Conservation (phyloP, 2,329 filamentous ascomycete genomes). For the Macrophomina pseudophaseolina region DNA sequence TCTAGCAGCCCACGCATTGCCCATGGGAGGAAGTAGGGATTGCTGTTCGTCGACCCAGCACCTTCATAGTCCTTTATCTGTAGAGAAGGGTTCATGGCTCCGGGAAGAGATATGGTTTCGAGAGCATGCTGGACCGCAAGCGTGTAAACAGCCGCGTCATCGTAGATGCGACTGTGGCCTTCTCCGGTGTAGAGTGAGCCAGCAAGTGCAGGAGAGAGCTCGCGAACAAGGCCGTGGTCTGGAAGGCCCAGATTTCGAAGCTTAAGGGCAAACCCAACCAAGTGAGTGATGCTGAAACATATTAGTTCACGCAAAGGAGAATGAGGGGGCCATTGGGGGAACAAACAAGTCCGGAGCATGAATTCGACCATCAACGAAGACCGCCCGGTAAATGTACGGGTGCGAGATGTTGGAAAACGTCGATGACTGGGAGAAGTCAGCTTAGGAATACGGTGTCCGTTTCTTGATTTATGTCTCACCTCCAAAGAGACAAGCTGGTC, state of each 20-base stretch:
- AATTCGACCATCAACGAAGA: conserved; percentile 90
- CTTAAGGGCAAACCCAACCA: conserved; percentile 92
- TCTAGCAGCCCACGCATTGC: conserved; percentile 93
- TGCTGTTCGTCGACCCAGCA: conserved; percentile 55
- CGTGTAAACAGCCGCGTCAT: conserved; percentile 84
- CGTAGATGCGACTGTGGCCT: conserved; percentile 91
- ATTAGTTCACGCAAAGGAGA: neutral
- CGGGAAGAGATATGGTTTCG: conserved; percentile 50
- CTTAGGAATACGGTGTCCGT: neutral
- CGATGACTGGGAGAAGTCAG: conserved; percentile 63
- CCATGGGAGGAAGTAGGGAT: conserved; percentile 92
- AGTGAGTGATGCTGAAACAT: conserved; percentile 67
- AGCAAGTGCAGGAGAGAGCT: conserved; percentile 85
- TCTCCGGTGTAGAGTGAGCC: conserved; percentile 91
- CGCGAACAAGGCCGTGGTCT: conserved; percentile 90
- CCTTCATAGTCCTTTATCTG: conserved; percentile 41
- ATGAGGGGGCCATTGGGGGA: conserved; percentile 1
- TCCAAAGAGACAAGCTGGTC: conserved; percentile 95
- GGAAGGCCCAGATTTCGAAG: conserved; percentile 90
- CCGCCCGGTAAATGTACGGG: conserved; percentile 92
- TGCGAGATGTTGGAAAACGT: conserved; percentile 85
- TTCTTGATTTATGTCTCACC: conserved; percentile 52
- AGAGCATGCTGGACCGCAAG: conserved; percentile 54
- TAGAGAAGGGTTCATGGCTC: conserved; percentile 33
- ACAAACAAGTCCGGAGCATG: conserved; percentile 81